Percentiles rank a stretch among this genome's conserved stretches.
phyloP scores from a whole-genome alignment of 2,329 filamentous ascomycete genomes.

The Stagonosporopsis cucurbitacearum region DNA sequence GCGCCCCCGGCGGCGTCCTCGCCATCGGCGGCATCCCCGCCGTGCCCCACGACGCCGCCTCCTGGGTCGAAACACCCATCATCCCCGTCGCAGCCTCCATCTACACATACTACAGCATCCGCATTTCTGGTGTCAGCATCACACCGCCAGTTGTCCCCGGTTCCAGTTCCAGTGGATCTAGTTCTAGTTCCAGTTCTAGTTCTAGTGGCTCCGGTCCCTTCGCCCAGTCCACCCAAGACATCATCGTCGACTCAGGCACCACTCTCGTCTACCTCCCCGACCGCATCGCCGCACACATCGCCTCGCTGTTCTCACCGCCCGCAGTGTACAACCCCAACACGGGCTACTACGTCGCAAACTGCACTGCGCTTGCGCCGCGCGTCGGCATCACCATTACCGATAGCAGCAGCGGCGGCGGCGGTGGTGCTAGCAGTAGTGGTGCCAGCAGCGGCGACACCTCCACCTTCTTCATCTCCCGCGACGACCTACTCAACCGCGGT shows the following conservation, averaged over 20 bases:
- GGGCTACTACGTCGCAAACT: constrained; percentile 24
- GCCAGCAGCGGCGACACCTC: too few relatives aligned
- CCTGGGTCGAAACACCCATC: constrained; percentile 28
- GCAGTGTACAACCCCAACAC: constrained; percentile 17
- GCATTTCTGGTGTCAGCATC: constrained; percentile 34
- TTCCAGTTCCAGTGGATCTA: too few relatives aligned
- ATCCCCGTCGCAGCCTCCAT: constrained; percentile 15
- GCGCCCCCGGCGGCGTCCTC: constrained; percentile 32
- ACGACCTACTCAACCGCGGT: constrained; percentile 29
- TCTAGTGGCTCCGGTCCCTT: too few relatives aligned
- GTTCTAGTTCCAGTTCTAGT: too few relatives aligned
- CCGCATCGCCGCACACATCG: constrained; percentile 25
- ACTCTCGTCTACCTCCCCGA: constrained; percentile 35
- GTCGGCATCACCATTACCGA: constrained; percentile 29
- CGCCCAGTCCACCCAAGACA: constrained; percentile 7
- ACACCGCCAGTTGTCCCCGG: too few relatives aligned
- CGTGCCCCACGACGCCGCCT: constrained; percentile 22
- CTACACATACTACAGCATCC: constrained; percentile 38
- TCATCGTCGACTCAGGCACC: constrained; percentile 37
- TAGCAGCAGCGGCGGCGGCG: too few relatives aligned
- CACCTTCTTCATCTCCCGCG: constrained; percentile 22
- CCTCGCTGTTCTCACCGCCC: constrained; percentile 27
- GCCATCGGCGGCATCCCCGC: constrained; percentile 41
- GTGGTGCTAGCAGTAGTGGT: too few relatives aligned
- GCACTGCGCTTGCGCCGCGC: constrained; percentile 24